phyloP scores from a whole-genome alignment of 352 stramenopile species.

The Globisporangium nodosum region DNA sequence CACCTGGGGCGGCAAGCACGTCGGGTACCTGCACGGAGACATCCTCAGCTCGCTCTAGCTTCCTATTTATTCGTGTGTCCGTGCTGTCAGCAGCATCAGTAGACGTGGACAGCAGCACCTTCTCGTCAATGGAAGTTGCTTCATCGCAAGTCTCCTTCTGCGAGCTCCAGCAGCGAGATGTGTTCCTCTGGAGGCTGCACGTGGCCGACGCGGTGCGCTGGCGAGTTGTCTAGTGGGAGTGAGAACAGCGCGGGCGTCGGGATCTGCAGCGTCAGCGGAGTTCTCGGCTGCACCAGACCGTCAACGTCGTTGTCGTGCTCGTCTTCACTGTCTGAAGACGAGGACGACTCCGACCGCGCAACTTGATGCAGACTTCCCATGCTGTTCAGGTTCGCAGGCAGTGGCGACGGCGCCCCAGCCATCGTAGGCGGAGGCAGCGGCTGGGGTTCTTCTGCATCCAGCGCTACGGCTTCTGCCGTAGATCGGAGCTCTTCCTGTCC shows the following conservation, averaged over 20 bases:
- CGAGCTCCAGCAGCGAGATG: slow-evolving; percentile 56
- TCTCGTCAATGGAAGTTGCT: not conserved
- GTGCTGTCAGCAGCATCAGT: not conserved
- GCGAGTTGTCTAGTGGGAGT: slow-evolving; percentile 9
- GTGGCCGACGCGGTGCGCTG: slow-evolving; percentile 4
- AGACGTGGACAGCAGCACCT: not conserved
- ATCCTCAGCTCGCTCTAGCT: slow-evolving; percentile 23
- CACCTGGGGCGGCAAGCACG: slow-evolving; percentile 50
- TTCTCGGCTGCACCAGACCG: not conserved
- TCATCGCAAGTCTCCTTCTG: slow-evolving; percentile 13
- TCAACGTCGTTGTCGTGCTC: not conserved
- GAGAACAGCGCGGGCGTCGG: too few relatives aligned
- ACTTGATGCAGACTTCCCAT: slow-evolving; percentile 8
- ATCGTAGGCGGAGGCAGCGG: slow-evolving; percentile 44
- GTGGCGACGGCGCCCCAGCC: slow-evolving; percentile 22
- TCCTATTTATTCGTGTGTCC: not conserved
- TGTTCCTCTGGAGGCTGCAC: slow-evolving; percentile 14
- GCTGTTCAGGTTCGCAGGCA: slow-evolving; percentile 33
- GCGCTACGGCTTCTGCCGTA: not conserved
- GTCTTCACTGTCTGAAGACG: slow-evolving; percentile 20
- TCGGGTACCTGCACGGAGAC: slow-evolving; percentile 48
- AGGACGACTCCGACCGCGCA: slow-evolving; percentile 14
- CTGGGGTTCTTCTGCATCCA: slow-evolving; percentile 30
- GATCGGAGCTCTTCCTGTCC: not conserved
- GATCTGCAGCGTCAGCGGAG: not conserved